These are phyloP conservation scores for Salvia splendens DNA, from an alignment of 257 asterid genomes.

Conservation along the genomic window DNA sequence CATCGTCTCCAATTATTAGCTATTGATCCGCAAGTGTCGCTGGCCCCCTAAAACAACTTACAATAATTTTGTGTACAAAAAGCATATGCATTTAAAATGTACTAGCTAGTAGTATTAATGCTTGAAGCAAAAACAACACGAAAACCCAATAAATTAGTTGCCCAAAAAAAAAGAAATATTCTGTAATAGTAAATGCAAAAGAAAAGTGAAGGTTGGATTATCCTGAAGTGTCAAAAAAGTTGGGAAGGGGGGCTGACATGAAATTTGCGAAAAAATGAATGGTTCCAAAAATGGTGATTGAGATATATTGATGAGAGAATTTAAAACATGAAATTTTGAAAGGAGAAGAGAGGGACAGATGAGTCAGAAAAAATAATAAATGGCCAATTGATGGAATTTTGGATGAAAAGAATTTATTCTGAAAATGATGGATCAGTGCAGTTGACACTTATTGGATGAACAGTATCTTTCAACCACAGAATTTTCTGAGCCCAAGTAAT, in stretches of 20 bases:
- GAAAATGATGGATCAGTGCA: slow-evolving; percentile 57
- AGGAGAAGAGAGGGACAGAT: slow-evolving; percentile 29
- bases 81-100: no score
- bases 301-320: slow-evolving; percentile 14
- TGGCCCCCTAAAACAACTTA: no score
- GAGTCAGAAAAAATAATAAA: slow-evolving; percentile 35
- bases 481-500: slow-evolving; percentile 65
- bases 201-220: not conserved
- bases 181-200: not conserved
- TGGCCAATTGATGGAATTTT: slow-evolving; percentile 41
- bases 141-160: not conserved
- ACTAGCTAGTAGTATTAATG: no score
- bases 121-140: no score
- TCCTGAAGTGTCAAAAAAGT: slow-evolving; percentile 8
- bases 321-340: slow-evolving; percentile 21
- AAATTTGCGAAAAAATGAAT: slow-evolving; percentile 24
- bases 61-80: no score
- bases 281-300: slow-evolving; percentile 30
- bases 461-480: slow-evolving; percentile 54
- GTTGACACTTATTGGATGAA: slow-evolving; percentile 54
- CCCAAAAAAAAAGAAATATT: not conserved
- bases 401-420: slow-evolving; percentile 46
- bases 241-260: not conserved
- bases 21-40: no score
- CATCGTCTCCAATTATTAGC: no score